phyloP scores from a whole-genome alignment of 2,329 filamentous ascomycete genomes.

The Dryadomyces quercus-mongolicae region DNA sequence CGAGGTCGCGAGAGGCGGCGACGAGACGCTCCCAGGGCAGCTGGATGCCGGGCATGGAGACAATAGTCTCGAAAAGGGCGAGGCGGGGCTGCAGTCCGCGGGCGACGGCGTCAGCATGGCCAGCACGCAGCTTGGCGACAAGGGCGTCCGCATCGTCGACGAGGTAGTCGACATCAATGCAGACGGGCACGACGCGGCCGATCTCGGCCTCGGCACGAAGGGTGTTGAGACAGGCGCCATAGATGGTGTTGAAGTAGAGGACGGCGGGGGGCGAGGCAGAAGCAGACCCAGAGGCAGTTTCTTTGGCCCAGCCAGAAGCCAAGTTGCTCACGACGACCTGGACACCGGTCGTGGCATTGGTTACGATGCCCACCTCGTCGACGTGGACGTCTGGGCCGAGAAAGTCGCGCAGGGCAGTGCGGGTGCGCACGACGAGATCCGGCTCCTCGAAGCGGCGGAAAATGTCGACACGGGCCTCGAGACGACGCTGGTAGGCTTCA shows the following conservation, averaged over 20 bases:
- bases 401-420: slow-evolving; percentile 44
- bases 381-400: slow-evolving; percentile 33
- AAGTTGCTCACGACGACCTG: slow-evolving; percentile 59
- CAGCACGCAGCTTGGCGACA: slow-evolving; percentile 36
- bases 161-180: slow-evolving; percentile 47
- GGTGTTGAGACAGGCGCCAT: slow-evolving; percentile 54
- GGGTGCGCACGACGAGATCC: slow-evolving; percentile 39
- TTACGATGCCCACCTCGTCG: slow-evolving; percentile 52
- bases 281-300: too few species aligned
- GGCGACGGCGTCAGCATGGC: slow-evolving; percentile 33
- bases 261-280: slow-evolving; percentile 34
- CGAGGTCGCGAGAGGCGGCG: slow-evolving; percentile 38
- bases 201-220: slow-evolving; percentile 49
- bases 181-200: slow-evolving; percentile 19
- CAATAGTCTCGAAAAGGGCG: slow-evolving; percentile 60
- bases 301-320: slow-evolving; percentile 6
- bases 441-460: slow-evolving; percentile 53
- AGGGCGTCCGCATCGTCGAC: slow-evolving; percentile 49
- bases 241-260: slow-evolving; percentile 55
- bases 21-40: slow-evolving; percentile 57
- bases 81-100: slow-evolving; percentile 44
- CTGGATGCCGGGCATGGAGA: slow-evolving; percentile 54
- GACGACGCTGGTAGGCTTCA: slow-evolving; percentile 38
- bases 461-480: slow-evolving; percentile 49
- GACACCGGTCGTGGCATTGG: slow-evolving; percentile 58